Base-by-base conservation (phyloP, 2,329 filamentous ascomycete species). In the Ceratocystis huliohia region DNA sequence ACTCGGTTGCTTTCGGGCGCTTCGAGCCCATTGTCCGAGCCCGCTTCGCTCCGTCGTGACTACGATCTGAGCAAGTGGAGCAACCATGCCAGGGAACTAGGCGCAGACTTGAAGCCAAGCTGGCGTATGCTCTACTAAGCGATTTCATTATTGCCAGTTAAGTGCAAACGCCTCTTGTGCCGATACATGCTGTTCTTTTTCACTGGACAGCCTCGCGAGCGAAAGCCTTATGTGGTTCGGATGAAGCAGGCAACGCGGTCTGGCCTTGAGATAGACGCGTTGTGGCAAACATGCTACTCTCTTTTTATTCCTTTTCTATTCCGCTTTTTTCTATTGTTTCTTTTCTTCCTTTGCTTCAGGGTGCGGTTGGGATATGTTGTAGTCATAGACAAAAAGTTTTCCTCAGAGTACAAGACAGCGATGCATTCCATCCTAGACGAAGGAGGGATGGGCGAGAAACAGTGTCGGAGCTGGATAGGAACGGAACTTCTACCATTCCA, bases 41-140 rank as follows among this genome's bases (percentile, higher is more conserved):
- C 84, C 84, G 78, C 84, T 87, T 79, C 84, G 84, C 78, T 82
- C 81, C 78, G 81, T 85, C 78, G 85, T 82, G 84, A 84, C 79
- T 81, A 79, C 80, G 76, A 78, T 78, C 81, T 84, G 79, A 82
- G 79, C 74, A 68, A 67, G 65, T 64, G 45, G 65, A 63, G 57
- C 65, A 53, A 57, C 50, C 45, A 63, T 50, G 30, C 46, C 48
- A 44, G 64, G 48, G 61, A 10, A 63, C 45, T 30, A 28, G 46
- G 61, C 20, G 48, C 28, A 46, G 56, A 37, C 37, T 7, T 64
- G 62, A 64, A 64, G 30, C 48, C 48, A n/a, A 17, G 37, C 41
- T 48, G 62, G n/a, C 37, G 37, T 63, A 22, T 63, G 61, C 44
- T 28, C 45, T 63, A n/a, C 10, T 28, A 15, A 10, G 17, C 45